These are phyloP conservation scores for Diaporthe amygdali DNA, from an alignment of 2,329 filamentous ascomycete species.

Conservation along the genomic window DNA sequence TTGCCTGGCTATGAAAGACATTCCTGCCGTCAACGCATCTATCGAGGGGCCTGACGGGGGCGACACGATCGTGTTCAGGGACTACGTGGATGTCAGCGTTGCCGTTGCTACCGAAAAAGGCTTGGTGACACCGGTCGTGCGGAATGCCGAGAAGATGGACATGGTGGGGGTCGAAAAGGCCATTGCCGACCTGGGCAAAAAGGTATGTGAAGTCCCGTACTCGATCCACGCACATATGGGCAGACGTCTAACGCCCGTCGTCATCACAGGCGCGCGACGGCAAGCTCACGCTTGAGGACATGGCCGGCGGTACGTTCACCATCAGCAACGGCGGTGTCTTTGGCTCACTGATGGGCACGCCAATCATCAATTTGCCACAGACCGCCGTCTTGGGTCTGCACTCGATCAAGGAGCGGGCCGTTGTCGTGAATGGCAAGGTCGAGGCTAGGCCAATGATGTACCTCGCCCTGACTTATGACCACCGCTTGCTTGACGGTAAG, in stretches of 20 bases:
- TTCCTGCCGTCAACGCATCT: slow-evolving; percentile 94
- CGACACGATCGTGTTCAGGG: slow-evolving; percentile 96
- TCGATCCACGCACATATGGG: not conserved
- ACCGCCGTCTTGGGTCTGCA: slow-evolving; percentile 91
- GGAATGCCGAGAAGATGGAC: slow-evolving; percentile 89
- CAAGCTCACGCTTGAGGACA: slow-evolving; percentile 98
- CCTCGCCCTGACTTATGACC: slow-evolving; percentile 95
- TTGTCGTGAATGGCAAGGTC: slow-evolving; percentile 90
- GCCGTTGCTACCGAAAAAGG: slow-evolving; percentile 98
- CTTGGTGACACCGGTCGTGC: slow-evolving; percentile 93
- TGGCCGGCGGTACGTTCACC: slow-evolving; percentile 98
- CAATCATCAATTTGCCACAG: slow-evolving; percentile 97
- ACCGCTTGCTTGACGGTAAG: slow-evolving; percentile 91
- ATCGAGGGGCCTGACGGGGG: slow-evolving; percentile 95
- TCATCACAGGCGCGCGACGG: slow-evolving; percentile 79
- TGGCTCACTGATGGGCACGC: slow-evolving; percentile 95
- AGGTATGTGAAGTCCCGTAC: slow-evolving; percentile 59
- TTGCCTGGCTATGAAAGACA: slow-evolving; percentile 89
- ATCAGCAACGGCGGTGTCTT: slow-evolving; percentile 98
- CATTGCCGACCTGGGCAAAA: slow-evolving; percentile 94
- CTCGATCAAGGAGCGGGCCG: slow-evolving; percentile 92
- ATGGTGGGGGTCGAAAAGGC: slow-evolving; percentile 88
- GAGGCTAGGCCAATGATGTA: slow-evolving; percentile 99
- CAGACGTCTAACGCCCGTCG: not conserved
- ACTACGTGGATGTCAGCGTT: slow-evolving; percentile 97